Conservation (phyloP, 2,329 filamentous ascomycete genomes). For the Venturia oleaginea region DNA sequence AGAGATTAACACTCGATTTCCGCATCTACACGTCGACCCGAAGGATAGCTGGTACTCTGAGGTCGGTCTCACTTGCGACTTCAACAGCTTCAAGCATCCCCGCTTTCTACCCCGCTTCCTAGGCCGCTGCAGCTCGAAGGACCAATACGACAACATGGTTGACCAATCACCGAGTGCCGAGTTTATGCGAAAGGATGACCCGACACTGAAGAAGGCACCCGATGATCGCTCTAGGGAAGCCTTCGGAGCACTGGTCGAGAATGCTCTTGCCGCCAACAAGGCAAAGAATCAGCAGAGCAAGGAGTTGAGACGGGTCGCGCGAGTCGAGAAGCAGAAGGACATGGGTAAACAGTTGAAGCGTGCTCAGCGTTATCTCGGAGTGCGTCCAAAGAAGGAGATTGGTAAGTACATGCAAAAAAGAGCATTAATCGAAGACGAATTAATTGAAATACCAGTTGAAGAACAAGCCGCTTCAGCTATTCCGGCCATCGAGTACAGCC, state of each 20-base stretch:
- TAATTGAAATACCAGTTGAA: background rate
- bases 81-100: slow-evolving; percentile 35
- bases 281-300: slow-evolving; percentile 39
- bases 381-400: slow-evolving; percentile 33
- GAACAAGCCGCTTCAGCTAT: slow-evolving; percentile 17
- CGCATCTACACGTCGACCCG: slow-evolving; percentile 47
- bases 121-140: slow-evolving; percentile 43
- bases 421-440: background rate
- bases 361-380: slow-evolving; percentile 61
- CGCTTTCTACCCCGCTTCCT: slow-evolving; percentile 61
- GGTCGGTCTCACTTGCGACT: slow-evolving; percentile 42
- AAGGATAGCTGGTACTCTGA: slow-evolving; percentile 41
- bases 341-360: slow-evolving; percentile 52
- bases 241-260: slow-evolving; percentile 17
- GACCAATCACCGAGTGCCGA: slow-evolving; percentile 23
- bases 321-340: slow-evolving; percentile 40
- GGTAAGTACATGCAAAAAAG: background rate
- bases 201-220: background rate
- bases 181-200: slow-evolving; percentile 17
- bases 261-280: slow-evolving; percentile 17
- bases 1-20: slow-evolving; percentile 50
- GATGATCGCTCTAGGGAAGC: slow-evolving; percentile 9
- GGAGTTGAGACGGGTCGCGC: slow-evolving; percentile 42
- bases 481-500: slow-evolving; percentile 35
- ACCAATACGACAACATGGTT: slow-evolving; percentile 34